Evolutionary conservation across 2,329 filamentous ascomycete species (phyloP), one percentile per base, ranked within the genome.

Genomic region (Aspergillus piperis): DNA sequence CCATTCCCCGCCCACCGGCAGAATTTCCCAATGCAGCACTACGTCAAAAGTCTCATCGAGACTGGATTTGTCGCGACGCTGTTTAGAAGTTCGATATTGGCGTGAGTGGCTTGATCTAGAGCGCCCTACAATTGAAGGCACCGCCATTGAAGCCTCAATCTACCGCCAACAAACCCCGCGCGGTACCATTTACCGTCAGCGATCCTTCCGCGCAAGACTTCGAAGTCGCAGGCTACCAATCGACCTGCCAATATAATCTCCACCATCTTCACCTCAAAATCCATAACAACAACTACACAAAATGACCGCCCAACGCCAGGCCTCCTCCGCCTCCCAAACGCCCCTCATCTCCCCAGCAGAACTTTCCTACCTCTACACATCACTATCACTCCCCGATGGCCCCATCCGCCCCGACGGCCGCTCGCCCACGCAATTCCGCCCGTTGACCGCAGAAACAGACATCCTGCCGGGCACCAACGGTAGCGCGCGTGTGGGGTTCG

Each of bases 341-440:
- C 77, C 85, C 48, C 88, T 92, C 69, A 89, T 98, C 77, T 97
- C 93, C 57, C 94, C 95, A 51, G 92, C 95, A 71, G 95, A 99
- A 81, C 90, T 99, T 71, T 92, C 93, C 69, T 99, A 97, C 81
- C 87, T 98, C 54, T 92, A 96, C 83, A 87, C 86, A 65, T 93
- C 94, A 5, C 91, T 99, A 71, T 85, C 88, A 7, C 88, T 93
- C 62, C 92, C 92, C 10, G 65, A 73, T 52, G 69, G 63, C 32
- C 92, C 95, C 19, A 90, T 98, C 74, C 92, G 95, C 23, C 91
- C 94, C 21, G 95, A 99, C 77, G 90, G 90, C 64, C 91, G 93
- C 71, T 80, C 86, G 17, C 82, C 92, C 19, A 90, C 88, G 36
- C 91, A 97, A 76, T 98, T 98, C 82, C 91, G 95, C 3, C 92